Percentiles rank a stretch among this genome's conserved stretches.
Conservation (phyloP, 176 grass and related monocot species). For the Zea luxurians region DNA sequence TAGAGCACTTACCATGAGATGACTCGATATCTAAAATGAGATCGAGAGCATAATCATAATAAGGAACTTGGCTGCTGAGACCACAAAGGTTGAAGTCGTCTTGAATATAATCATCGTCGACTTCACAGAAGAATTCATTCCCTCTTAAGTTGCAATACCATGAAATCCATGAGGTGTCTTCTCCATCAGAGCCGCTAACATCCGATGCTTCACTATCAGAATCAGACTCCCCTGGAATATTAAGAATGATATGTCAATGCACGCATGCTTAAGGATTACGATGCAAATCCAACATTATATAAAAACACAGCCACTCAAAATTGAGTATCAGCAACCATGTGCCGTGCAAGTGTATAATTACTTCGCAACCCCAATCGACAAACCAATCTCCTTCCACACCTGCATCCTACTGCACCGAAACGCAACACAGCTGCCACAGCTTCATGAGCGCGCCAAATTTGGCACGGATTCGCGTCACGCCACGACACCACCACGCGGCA, state of each 20-base stretch:
- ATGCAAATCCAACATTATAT: neutral
- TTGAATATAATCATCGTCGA: conserved; percentile 90
- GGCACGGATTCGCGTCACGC: neutral
- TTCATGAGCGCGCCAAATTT: neutral
- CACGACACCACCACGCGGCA: neutral
- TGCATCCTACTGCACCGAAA: neutral
- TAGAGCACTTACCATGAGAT: conserved; percentile 62
- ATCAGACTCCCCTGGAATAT: conserved; percentile 64
- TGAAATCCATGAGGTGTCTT: conserved; percentile 90
- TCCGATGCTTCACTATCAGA: conserved; percentile 85
- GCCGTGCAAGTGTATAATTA: neutral
- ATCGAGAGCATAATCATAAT: conserved; percentile 95
- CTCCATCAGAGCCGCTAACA: conserved; percentile 79
- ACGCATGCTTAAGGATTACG: neutral
- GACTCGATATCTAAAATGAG: conserved; percentile 85
- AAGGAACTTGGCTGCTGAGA: conserved; percentile 79
- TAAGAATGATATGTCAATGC: conserved; percentile 31
- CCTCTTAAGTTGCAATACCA: conserved; percentile 88
- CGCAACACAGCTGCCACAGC: neutral
- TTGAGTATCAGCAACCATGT: neutral
- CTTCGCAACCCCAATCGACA: neutral
- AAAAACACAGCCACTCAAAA: neutral
- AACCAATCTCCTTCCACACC: neutral
- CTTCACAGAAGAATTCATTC: conserved; percentile 90
- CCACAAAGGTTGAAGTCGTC: conserved; percentile 98